Conservation (phyloP, 2,329 filamentous ascomycete genomes). For the Orbilia oligospora region DNA sequence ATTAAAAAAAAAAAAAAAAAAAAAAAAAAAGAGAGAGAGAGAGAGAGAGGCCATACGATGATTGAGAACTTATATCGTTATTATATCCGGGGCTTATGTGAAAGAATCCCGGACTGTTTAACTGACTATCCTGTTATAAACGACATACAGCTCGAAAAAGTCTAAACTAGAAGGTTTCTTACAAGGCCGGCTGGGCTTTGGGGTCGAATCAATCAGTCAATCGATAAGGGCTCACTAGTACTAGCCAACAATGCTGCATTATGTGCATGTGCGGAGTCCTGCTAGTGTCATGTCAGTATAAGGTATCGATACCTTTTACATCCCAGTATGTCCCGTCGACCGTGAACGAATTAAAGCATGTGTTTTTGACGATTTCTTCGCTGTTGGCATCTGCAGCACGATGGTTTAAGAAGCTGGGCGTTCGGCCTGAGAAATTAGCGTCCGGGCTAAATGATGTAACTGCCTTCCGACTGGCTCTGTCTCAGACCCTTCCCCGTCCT, state of each 20-base stretch:
- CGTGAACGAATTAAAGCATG: slow-evolving; percentile 49
- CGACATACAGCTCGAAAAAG: slow-evolving; percentile 19
- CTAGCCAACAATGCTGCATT: slow-evolving; percentile 26
- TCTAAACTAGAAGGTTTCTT: slow-evolving; percentile 53
- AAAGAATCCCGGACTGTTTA: slow-evolving; percentile 37
- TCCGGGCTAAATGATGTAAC: slow-evolving; percentile 59
- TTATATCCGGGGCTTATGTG: slow-evolving; percentile 45
- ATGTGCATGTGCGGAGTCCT: slow-evolving; percentile 40
- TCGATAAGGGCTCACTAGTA: slow-evolving; percentile 50
- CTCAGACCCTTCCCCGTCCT: slow-evolving; percentile 56
- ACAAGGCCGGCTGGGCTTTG: slow-evolving; percentile 1
- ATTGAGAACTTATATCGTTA: slow-evolving; percentile 31
- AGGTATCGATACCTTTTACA: slow-evolving; percentile 49
- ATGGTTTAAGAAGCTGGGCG: slow-evolving; percentile 58
- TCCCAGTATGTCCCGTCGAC: slow-evolving; percentile 26
- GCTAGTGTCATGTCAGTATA: slow-evolving; percentile 30
- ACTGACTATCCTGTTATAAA: slow-evolving; percentile 29
- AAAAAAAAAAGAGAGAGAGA: not conserved
- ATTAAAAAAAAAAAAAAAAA: too few species aligned
- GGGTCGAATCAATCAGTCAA: slow-evolving; percentile 24
- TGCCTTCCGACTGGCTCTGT: slow-evolving; percentile 60
- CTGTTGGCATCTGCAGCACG: slow-evolving; percentile 51
- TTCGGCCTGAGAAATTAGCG: slow-evolving; percentile 44
- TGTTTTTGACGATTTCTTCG: slow-evolving; percentile 42
- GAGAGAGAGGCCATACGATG: slow-evolving; percentile 20